Conservation (phyloP, 169 alveolate species). For the Plasmodium yoelii region DNA sequence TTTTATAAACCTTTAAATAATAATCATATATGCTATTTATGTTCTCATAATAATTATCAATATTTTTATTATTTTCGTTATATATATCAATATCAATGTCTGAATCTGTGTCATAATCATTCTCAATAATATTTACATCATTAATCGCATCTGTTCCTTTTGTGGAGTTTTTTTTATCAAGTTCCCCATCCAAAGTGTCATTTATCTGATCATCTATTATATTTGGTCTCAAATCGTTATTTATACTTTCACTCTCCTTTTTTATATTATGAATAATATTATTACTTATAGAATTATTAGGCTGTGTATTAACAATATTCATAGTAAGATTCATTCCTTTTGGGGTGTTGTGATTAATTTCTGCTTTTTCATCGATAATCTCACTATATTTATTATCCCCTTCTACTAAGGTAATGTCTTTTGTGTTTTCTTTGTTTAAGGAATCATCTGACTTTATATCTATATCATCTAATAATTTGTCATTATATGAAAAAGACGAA, state of each 20-base stretch:
- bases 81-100: conserved; percentile 45
- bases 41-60: conserved; percentile 56
- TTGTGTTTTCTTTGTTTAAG: background rate
- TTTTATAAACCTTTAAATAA: conserved; percentile 23
- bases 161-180: background rate
- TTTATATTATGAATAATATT: background rate
- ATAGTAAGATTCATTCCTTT: background rate
- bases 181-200: background rate
- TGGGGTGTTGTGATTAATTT: background rate
- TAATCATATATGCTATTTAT: conserved; percentile 57
- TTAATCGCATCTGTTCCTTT: background rate
- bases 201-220: background rate
- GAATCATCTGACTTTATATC: background rate
- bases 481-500: too few species aligned
- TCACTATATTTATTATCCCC: too few species aligned
- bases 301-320: background rate
- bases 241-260: background rate
- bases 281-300: background rate
- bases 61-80: conserved; percentile 53
- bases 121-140: background rate
- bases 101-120: conserved; percentile 4
- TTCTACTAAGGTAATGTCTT: background rate
- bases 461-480: too few species aligned
- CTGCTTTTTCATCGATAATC: background rate
- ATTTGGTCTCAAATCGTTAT: background rate